Base-by-base conservation (phyloP, 441 rosid genomes). In the Adansonia gregorii region DNA sequence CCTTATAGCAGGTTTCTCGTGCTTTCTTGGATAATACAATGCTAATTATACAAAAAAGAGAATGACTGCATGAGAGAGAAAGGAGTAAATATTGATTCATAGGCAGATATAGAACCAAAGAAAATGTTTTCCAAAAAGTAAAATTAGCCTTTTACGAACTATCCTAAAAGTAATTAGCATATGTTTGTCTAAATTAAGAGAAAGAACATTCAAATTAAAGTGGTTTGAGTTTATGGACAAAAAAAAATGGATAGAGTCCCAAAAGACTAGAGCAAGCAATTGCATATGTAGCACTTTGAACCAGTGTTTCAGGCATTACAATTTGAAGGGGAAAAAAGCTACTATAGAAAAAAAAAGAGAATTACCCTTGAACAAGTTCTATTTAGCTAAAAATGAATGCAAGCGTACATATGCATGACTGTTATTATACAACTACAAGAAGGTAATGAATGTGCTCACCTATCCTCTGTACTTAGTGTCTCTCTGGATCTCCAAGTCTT, bases 291-390 rank as follows among this genome's bases (percentile, higher is more conserved):
- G 22, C 14, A n/a, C 31, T 24, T 3, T 19, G 51, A 31, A 22
- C 63, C 31, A 64, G 22, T 14, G 3, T 24, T 66, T 4, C 48
- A 11, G 9, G 54, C 11, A 61, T 61, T 51, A 11, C 60, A 35
- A 59, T 58, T 69, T 17, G 19, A 19, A 77, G 31, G 41, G n/a
- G n/a, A n/a, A n/a, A n/a, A n/a, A n/a, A n/a, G n/a, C n/a, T n/a
- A n/a, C n/a, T n/a, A n/a, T n/a, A n/a, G n/a, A n/a, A n/a, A 77
- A 54, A 27, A 31, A 51, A 77, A n/a, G 3, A 31, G 35, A 31
- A 31, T 31, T 61, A n/a, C 12, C 45, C 54, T 17, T 20, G 43
- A 24, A 6, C 17, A 8, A 65, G 59, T 59, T 46, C 14, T n/a
- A 45, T 31, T 59, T 48, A 58, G 67, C n/a, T 78, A 2, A 39